Evolutionary conservation across 306 rosid species (phyloP), one percentile per base, ranked within the genome.

Genomic region (Elaeagnus macrophylla): DNA sequence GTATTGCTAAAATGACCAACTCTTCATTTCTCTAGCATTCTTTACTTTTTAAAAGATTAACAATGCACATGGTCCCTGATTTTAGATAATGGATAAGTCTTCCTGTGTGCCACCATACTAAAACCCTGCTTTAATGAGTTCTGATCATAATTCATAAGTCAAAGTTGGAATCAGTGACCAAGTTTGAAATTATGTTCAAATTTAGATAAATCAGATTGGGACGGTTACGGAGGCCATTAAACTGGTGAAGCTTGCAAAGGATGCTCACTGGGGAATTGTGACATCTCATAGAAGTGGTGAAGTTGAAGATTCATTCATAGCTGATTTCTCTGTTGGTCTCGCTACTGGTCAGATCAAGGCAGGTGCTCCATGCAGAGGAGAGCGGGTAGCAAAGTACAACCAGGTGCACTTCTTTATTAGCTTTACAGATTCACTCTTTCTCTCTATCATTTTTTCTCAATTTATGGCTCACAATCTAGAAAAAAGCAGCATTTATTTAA

Each of bases 321-420:
- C 99, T 10, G 99, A 91, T 71, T 82, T 91, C 51, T 74, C 99
- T 32, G 99, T 91, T 48, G 99, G 99, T 62, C 89, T 91, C 11
- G 75, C 93, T 52, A 70, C 81, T 9, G 87, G 89, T 76, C 96
- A 84, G 72, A 80, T 91, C 66, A 91, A 91, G 75, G 86, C 95
- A 61, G 99, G 96, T 48, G 96, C 96, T 69, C 99, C 99, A 56
- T 91, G 95, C 81, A 78, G 99, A 76, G 95, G 96, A 69, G 99
- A 91, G 81, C 82, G 95, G 39, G 75, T 91, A 59, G 91, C 88
- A 18, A 91, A 87, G 77, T 87, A 91, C 64, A 91, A 87, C 72
- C 99, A 91, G 96, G 96, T 91, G 46, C 39, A 25, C 67, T 66
- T 79, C 45, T 16, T 48, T 54, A 35, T 25, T 25, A 25, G 3